Evolutionary conservation across 768 basidiomycete genomes (phyloP).

Genomic region (Tylopilus rubrobrunneus): DNA sequence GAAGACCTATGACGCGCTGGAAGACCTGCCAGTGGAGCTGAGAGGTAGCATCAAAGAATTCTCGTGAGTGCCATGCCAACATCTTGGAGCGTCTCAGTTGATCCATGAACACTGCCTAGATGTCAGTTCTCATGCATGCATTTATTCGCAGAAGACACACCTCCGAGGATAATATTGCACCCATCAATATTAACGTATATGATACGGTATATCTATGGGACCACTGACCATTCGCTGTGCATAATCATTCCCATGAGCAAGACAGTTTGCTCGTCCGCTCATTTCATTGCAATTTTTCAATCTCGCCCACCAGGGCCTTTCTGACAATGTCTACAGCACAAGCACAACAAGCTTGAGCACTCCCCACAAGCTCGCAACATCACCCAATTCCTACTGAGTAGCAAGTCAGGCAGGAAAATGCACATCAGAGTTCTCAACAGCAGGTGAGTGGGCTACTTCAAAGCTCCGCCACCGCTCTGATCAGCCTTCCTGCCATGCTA

Average conservation of each 20-base stretch:
- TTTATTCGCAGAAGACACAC: too few species aligned
- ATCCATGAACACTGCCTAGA: too few species aligned
- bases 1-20: constrained; percentile 87
- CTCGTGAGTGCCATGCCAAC: constrained; percentile 64
- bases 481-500: constrained; percentile 25
- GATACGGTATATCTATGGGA: too few species aligned
- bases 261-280: neutral
- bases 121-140: constrained; percentile 43
- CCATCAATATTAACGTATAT: too few species aligned
- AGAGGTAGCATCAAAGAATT: constrained; percentile 91
- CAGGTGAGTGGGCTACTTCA: too few species aligned
- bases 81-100: neutral
- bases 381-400: constrained; percentile 82
- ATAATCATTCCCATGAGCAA: constrained; percentile 6
- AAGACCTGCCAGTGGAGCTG: constrained; percentile 79
- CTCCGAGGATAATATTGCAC: too few species aligned
- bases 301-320: neutral
- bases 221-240: too few species aligned
- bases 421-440: constrained; percentile 87
- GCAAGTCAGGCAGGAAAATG: constrained; percentile 82
- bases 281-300: neutral
- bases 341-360: constrained; percentile 69
- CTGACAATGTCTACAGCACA: constrained; percentile 45
- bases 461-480: too few species aligned
- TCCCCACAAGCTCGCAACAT: constrained; percentile 77